Conservation (phyloP, 2,329 filamentous ascomycete species). For the Ophiostoma tasmaniense region DNA sequence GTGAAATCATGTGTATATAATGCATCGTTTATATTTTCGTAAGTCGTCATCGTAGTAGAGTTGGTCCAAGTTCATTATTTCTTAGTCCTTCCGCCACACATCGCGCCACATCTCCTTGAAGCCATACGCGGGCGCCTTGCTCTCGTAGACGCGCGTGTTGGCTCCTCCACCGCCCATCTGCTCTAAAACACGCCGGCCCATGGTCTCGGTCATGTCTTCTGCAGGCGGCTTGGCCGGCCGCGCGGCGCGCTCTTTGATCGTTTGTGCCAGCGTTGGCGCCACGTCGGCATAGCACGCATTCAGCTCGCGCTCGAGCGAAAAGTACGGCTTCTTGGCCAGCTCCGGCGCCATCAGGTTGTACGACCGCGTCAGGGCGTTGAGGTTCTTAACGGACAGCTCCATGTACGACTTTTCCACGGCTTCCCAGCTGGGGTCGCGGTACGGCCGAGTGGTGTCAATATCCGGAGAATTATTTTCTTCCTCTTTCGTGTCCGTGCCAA, state of each 20-base stretch:
- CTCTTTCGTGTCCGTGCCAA: not conserved
- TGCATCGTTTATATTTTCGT: not conserved
- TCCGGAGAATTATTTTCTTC: not conserved
- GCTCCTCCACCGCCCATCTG: conserved; percentile 37
- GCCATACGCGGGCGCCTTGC: conserved; percentile 68
- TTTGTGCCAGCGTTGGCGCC: conserved; percentile 63
- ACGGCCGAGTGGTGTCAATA: conserved; percentile 40
- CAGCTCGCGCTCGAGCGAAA: conserved; percentile 73
- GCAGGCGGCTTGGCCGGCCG: conserved; percentile 34
- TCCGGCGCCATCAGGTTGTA: conserved; percentile 95
- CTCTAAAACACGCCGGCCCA: conserved; percentile 50
- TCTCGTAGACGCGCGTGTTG: conserved; percentile 59
- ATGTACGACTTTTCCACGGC: conserved; percentile 65
- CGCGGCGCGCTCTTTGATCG: conserved; percentile 61
- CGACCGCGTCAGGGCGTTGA: conserved; percentile 72
- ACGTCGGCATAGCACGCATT: conserved; percentile 76
- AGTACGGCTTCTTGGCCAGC: conserved; percentile 88
- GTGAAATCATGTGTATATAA: not conserved
- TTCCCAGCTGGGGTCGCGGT: conserved; percentile 74
- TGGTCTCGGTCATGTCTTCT: conserved; percentile 29
- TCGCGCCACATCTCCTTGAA: conserved; percentile 87
- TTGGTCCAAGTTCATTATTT: no score
- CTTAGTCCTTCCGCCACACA: conserved; percentile 38
- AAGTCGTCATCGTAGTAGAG: not conserved
- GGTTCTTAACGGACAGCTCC: conserved; percentile 62